These are phyloP conservation scores for Fusarium sp. DNA, from an alignment of 2,329 filamentous ascomycete species.

Conservation along the genomic window DNA sequence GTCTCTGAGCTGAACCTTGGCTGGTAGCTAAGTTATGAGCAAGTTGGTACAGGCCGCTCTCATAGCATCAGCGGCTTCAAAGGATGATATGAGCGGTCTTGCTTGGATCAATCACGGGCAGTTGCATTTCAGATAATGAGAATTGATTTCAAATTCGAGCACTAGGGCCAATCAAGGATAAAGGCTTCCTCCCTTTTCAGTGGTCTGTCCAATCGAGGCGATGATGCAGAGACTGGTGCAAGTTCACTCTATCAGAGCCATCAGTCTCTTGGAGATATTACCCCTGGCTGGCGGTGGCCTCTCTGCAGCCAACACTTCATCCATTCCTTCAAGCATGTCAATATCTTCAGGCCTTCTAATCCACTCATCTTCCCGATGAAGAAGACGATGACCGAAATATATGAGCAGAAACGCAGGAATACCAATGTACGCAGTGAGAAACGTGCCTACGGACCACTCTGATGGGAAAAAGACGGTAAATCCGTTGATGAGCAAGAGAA, in stretches of 20 bases:
- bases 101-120: no score
- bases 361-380: background rate
- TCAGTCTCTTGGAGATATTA: no score
- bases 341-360: background rate
- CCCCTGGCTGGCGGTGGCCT: no score
- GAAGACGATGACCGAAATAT: conserved; percentile 7
- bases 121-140: no score
- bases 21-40: background rate
- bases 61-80: background rate
- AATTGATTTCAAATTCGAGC: no score
- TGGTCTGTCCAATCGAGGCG: no score
- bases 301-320: background rate
- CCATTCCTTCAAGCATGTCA: background rate
- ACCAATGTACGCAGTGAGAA: conserved; percentile 38
- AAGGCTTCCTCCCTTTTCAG: no score
- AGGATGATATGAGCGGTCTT: background rate
- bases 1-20: no score
- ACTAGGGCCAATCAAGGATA: no score
- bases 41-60: background rate
- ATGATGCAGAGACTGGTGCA: no score
- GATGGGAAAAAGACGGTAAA: conserved; percentile 57
- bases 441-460: conserved; percentile 32
- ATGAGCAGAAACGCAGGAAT: conserved; percentile 31
- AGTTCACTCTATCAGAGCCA: no score
- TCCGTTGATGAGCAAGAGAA: conserved; percentile 71